These are phyloP conservation scores for Cercospora janseana DNA, from an alignment of 2,329 filamentous ascomycete species.

Conservation along the genomic window DNA sequence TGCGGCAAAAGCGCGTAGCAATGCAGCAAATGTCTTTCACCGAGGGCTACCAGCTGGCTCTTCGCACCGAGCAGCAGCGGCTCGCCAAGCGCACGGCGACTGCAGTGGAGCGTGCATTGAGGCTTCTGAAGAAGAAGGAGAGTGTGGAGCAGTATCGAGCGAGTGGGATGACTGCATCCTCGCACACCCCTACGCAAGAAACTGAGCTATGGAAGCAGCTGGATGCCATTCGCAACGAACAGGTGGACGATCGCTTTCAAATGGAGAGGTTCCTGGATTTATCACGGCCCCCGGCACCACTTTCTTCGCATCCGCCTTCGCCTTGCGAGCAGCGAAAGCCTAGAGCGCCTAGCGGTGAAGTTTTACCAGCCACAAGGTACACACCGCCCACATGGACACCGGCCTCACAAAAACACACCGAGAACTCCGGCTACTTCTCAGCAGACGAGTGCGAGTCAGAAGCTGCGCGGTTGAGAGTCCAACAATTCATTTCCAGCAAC, in stretches of 20 bases:
- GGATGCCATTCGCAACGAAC: constrained; percentile 31
- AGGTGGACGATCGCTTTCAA: constrained; percentile 33
- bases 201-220: constrained; percentile 27
- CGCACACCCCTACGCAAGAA: constrained; percentile 14
- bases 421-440: constrained; percentile 14
- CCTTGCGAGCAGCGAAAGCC: constrained; percentile 8
- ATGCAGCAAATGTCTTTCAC: constrained; percentile 45
- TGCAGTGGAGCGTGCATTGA: constrained; percentile 28
- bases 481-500: constrained; percentile 27
- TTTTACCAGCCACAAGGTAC: constrained; percentile 24
- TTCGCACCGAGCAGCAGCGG: constrained; percentile 37
- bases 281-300: constrained; percentile 21
- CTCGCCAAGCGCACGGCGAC: constrained; percentile 24
- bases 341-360: constrained; percentile 21
- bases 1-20: constrained; percentile 50
- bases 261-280: constrained; percentile 33
- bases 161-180: constrained; percentile 17
- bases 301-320: constrained; percentile 21
- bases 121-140: constrained; percentile 26
- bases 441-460: constrained; percentile 19
- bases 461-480: constrained; percentile 20
- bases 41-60: constrained; percentile 39
- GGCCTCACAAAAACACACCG: constrained; percentile 2
- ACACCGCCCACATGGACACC: constrained; percentile 15
- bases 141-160: constrained; percentile 18